Conservation (phyloP, 352 stramenopile genomes). For the Stramenopiles sp. region DNA sequence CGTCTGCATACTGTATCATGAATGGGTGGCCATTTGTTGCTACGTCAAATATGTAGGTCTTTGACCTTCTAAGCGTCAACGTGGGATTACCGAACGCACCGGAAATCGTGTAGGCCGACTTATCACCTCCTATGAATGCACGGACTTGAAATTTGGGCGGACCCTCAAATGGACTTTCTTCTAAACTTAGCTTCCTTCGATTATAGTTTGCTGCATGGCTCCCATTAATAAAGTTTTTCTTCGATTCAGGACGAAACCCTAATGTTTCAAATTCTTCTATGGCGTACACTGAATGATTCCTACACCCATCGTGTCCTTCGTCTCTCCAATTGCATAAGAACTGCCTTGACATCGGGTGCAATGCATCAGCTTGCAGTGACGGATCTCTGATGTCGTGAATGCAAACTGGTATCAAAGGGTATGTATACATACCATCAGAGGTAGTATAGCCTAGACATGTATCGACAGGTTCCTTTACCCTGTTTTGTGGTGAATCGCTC, state of each 20-base stretch:
- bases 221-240: neutral
- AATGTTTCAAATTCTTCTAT: neutral
- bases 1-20: neutral
- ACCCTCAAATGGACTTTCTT: neutral
- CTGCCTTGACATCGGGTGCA: neutral
- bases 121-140: neutral
- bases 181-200: neutral
- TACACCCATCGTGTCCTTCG: neutral
- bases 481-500: neutral
- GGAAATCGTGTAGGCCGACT: neutral
- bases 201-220: neutral
- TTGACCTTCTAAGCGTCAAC: neutral
- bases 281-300: neutral
- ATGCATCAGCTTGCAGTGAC: neutral
- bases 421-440: neutral
- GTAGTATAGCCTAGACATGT: neutral
- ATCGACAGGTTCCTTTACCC: neutral
- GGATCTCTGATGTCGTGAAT: neutral
- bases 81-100: neutral
- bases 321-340: neutral
- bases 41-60: neutral
- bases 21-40: neutral
- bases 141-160: neutral
- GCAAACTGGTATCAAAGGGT: neutral
- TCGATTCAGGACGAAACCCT: neutral